Percentiles rank a stretch among this genome's conserved stretches.
Conservation (phyloP, 805 yeast species). For the Ogataea ramenticola region DNA sequence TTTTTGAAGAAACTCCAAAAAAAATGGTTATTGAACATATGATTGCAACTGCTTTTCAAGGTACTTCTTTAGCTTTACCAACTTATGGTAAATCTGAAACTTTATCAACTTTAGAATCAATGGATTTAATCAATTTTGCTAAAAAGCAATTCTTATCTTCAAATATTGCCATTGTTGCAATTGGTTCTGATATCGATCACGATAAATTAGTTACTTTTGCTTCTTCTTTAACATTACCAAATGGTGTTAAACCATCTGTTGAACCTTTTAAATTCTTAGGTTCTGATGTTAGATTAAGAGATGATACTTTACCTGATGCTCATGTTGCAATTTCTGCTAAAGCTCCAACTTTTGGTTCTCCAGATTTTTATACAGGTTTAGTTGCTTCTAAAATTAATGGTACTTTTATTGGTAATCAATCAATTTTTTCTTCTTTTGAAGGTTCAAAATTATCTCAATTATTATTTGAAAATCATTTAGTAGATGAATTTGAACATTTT, state of each 20-base stretch:
- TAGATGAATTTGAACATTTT: conserved; percentile 67
- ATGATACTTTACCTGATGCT: conserved; percentile 77
- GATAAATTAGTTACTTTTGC: conserved; percentile 62
- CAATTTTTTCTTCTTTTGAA: conserved; percentile 47
- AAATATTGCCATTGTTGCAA: conserved; percentile 58
- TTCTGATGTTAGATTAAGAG: conserved; percentile 83
- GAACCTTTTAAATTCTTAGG: conserved; percentile 67
- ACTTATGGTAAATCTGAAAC: conserved; percentile 67
- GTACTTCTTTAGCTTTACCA: conserved; percentile 74
- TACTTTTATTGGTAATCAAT: conserved; percentile 43
- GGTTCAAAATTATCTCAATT: conserved; percentile 67
- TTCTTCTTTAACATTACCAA: conserved; percentile 40
- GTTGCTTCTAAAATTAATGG: conserved; percentile 66
- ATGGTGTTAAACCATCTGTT: conserved; percentile 41
- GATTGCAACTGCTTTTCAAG: conserved; percentile 81
- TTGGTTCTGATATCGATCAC: conserved; percentile 62
- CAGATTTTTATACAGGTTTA: conserved; percentile 61
- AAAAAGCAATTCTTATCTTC: conserved; percentile 51
- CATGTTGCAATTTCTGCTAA: conserved; percentile 69
- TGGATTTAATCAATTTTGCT: conserved; percentile 53
- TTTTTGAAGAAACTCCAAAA: conserved; percentile 50
- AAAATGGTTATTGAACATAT: conserved; percentile 64
- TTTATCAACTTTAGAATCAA: conserved; percentile 44
- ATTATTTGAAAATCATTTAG: conserved; percentile 65
- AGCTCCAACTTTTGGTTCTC: conserved; percentile 59